Conservation (phyloP, 768 basidiomycete genomes). For the Serpula lacrymans region DNA sequence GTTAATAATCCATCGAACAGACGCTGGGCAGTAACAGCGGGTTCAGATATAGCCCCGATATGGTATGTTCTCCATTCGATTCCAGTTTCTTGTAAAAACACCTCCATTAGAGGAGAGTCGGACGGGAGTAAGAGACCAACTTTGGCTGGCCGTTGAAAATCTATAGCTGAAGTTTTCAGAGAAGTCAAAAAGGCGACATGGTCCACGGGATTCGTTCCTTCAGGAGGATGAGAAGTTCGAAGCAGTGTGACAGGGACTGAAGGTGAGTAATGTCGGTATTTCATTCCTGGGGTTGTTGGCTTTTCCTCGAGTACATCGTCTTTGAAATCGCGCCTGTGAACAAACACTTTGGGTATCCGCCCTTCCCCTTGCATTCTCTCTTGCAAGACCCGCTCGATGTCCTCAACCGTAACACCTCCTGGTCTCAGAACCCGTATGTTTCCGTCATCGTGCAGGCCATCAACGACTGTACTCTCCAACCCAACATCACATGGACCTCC, state of each 20-base stretch:
- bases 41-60: conserved; percentile 50
- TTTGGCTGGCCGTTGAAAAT: conserved; percentile 28
- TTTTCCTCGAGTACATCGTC: conserved; percentile 67
- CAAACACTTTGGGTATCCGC: conserved; percentile 58
- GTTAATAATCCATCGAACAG: conserved; percentile 86
- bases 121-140: conserved; percentile 69
- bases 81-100: conserved; percentile 26
- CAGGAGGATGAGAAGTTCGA: conserved; percentile 46
- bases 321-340: conserved; percentile 74
- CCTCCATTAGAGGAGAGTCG: conserved; percentile 43
- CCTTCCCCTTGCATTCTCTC: conserved; percentile 33
- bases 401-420: conserved; percentile 90
- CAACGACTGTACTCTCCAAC: conserved; percentile 93
- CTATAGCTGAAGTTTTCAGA: conserved; percentile 26
- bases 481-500: conserved; percentile 92
- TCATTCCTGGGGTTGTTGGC: conserved; percentile 98
- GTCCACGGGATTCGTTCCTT: conserved; percentile 25
- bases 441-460: conserved; percentile 76
- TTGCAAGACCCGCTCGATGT: conserved; percentile 61
- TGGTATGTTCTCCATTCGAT: conserved; percentile 56
- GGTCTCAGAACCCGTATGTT: conserved; percentile 81
- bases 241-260: conserved; percentile 80
- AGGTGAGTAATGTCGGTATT: conserved; percentile 97
- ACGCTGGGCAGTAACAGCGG: conserved; percentile 69
- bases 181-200: conserved; percentile 40